Evolutionary conservation across 257 asterid genomes (phyloP).

Genomic region (Solanum chaucha): DNA sequence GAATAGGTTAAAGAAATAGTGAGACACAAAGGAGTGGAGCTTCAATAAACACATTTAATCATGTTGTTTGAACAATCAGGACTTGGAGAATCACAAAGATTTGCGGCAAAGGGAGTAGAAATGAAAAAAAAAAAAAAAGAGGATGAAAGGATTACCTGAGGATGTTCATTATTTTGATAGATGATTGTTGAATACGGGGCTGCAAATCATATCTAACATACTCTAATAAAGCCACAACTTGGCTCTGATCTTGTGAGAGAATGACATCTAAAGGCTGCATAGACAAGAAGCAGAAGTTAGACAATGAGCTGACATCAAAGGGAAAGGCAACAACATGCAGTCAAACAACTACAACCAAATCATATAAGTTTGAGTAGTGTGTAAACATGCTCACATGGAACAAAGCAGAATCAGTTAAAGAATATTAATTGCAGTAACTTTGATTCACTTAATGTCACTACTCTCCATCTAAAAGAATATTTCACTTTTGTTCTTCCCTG

Average conservation of each 20-base stretch:
- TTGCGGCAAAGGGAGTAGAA: neutral
- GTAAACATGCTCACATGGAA: neutral
- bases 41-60: neutral
- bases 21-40: neutral
- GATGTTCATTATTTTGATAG: conserved; percentile 80
- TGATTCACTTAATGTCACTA: neutral
- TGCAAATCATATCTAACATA: conserved; percentile 83
- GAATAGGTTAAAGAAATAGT: neutral
- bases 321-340: neutral
- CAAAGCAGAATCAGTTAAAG: neutral
- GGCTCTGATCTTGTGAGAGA: conserved; percentile 85
- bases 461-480: neutral
- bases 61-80: neutral
- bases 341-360: neutral
- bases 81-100: neutral
- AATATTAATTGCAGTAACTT: neutral
- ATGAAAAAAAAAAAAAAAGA: conserved; percentile 7
- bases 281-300: conserved; percentile 4
- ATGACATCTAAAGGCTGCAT: conserved; percentile 95
- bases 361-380: neutral
- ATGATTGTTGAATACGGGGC: conserved; percentile 74
- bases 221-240: conserved; percentile 71
- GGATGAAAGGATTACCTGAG: conserved; percentile 43
- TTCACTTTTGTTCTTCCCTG: neutral
- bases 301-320: neutral